Evolutionary conservation across 139 green algal species (phyloP).

Genomic region (Chlamydomonas schloesseri): DNA sequence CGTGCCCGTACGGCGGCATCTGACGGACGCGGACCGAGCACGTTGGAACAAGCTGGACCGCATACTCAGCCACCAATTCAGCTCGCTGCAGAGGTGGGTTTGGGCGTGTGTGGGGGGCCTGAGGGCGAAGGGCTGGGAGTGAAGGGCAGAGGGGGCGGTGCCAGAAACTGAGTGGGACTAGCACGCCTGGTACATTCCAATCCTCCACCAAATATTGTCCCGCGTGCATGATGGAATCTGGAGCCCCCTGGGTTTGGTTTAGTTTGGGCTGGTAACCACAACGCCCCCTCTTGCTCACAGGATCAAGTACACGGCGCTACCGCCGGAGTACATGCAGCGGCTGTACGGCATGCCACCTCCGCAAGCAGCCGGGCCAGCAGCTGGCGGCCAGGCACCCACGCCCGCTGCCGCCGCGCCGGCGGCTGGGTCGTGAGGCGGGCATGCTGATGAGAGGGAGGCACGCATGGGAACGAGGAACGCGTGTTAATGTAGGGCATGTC

Average conservation of each 20-base stretch:
- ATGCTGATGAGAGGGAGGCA: too few relatives aligned
- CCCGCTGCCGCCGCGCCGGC: too few relatives aligned
- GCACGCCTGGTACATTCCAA: too few relatives aligned
- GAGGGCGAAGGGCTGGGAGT: not conserved
- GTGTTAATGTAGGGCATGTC: too few relatives aligned
- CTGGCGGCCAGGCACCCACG: too few relatives aligned
- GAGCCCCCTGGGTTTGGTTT: too few relatives aligned
- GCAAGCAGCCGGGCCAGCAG: too few relatives aligned
- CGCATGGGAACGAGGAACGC: too few relatives aligned
- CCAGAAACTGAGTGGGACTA: not conserved
- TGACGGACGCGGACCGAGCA: conserved; percentile 35
- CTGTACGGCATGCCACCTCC: not conserved
- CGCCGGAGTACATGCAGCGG: conserved; percentile 24
- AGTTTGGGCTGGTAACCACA: not conserved
- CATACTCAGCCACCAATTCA: conserved; percentile 39
- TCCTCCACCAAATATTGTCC: too few relatives aligned
- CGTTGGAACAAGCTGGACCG: conserved; percentile 43
- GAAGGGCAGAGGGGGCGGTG: not conserved
- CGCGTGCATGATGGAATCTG: too few relatives aligned
- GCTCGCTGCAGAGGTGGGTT: conserved; percentile 30
- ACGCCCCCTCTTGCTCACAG: not conserved
- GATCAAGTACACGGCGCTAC: conserved; percentile 32
- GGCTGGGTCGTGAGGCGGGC: too few relatives aligned
- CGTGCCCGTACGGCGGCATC: conserved; percentile 26
- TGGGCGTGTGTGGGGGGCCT: not conserved